phyloP scores from a whole-genome alignment of 2,329 filamentous ascomycete genomes.

The Ophiostoma tasmaniense region DNA sequence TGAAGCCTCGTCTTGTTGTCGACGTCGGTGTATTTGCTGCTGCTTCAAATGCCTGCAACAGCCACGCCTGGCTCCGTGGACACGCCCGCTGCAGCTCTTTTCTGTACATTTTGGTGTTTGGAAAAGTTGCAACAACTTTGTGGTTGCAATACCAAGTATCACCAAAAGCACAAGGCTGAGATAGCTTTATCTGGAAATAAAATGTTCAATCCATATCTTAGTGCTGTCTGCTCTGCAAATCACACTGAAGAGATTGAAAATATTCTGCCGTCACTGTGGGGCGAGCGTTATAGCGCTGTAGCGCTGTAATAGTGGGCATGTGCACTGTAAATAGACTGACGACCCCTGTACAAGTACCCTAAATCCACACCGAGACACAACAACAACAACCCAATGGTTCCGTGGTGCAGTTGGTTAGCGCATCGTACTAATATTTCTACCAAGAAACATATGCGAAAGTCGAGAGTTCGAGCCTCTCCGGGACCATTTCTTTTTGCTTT shows the following conservation, averaged over 20 bases:
- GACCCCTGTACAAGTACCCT: not conserved
- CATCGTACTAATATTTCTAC: slow-evolving; percentile 9
- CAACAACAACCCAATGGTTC: not conserved
- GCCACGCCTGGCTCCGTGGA: slow-evolving; percentile 21
- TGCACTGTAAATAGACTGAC: not conserved
- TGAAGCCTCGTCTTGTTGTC: not conserved
- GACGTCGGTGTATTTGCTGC: not conserved
- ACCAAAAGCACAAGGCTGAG: not conserved
- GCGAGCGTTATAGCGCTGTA: not conserved
- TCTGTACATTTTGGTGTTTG: slow-evolving; percentile 16
- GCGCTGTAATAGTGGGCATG: not conserved
- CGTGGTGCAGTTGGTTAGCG: slow-evolving; percentile 9
- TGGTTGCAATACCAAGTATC: not conserved
- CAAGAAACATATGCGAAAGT: slow-evolving; percentile 8
- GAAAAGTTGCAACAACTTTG: not conserved
- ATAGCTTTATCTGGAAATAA: slow-evolving; percentile 5
- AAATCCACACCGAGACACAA: not conserved
- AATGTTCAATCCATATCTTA: not conserved
- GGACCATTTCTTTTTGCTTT: slow-evolving; percentile 5
- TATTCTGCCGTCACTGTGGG: slow-evolving; percentile 8
- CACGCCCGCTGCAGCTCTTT: slow-evolving; percentile 20
- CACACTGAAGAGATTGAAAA: slow-evolving; percentile 20
- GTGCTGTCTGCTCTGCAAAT: slow-evolving; percentile 14
- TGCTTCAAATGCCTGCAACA: slow-evolving; percentile 19
- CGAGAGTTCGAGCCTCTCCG: slow-evolving; percentile 9